phyloP scores from a whole-genome alignment of 352 stramenopile species.

The Phytophthora ramorum region DNA sequence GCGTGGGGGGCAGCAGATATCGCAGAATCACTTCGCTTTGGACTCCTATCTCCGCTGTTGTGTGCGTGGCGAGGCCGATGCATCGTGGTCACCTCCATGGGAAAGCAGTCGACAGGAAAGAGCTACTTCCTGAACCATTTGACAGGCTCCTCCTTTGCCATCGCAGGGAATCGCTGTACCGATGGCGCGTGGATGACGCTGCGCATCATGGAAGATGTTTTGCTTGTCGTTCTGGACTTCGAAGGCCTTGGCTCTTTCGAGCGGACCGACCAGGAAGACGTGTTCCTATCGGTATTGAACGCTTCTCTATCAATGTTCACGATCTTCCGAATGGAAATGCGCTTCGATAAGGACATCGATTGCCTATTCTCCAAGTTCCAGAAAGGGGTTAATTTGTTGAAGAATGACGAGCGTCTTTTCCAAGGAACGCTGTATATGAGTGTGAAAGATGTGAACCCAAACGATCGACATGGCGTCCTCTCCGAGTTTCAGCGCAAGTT shows the following conservation, averaged over 20 bases:
- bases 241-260: slow-evolving; percentile 81
- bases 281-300: slow-evolving; percentile 79
- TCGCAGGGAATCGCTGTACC: slow-evolving; percentile 63
- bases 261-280: slow-evolving; percentile 75
- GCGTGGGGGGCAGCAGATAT: slow-evolving; percentile 49
- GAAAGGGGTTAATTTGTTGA: slow-evolving; percentile 67
- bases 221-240: slow-evolving; percentile 84
- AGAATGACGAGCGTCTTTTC: slow-evolving; percentile 67
- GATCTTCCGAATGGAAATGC: slow-evolving; percentile 82
- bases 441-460: slow-evolving; percentile 80
- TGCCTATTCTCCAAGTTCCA: slow-evolving; percentile 74
- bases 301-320: slow-evolving; percentile 76
- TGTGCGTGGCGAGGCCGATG: slow-evolving; percentile 48
- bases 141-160: slow-evolving; percentile 77
- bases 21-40: slow-evolving; percentile 54
- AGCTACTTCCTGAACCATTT: slow-evolving; percentile 85
- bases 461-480: slow-evolving; percentile 59
- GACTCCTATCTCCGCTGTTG: slow-evolving; percentile 51
- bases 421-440: slow-evolving; percentile 69
- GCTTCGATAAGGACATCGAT: slow-evolving; percentile 81
- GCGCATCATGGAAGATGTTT: slow-evolving; percentile 45
- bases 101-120: slow-evolving; percentile 81
- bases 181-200: slow-evolving; percentile 76
- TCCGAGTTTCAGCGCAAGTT: slow-evolving; percentile 62
- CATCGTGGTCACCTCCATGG: slow-evolving; percentile 67